Evolutionary conservation across 108 stramenopile genomes (phyloP).

Genomic region (Cyclotella baltica): DNA sequence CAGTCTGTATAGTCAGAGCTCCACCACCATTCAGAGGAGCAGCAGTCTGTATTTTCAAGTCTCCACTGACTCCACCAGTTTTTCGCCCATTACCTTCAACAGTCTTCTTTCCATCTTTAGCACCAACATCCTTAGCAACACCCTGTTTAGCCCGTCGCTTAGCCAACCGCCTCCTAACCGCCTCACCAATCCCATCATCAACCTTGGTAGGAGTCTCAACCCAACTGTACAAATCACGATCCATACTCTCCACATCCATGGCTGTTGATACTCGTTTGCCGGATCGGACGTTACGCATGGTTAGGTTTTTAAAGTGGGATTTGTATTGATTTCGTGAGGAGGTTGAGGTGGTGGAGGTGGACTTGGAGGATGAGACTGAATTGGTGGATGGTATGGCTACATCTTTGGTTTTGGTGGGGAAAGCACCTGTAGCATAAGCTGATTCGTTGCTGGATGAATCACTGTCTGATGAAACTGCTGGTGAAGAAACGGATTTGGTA

Average conservation of each 20-base stretch:
- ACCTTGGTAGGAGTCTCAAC: conserved; percentile 50
- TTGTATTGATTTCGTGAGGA: no score
- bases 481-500: no score
- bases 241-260: conserved; percentile 28
- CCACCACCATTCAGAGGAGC: not conserved
- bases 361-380: no score
- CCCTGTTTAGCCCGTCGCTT: no score
- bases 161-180: not conserved
- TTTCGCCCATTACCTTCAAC: not conserved
- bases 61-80: not conserved
- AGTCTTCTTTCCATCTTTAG: not conserved
- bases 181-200: not conserved
- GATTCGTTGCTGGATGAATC: no score
- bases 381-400: no score
- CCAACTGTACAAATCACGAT: conserved; percentile 34
- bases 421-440: no score
- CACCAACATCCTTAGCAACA: no score
- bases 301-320: conserved; percentile 23
- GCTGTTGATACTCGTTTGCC: conserved; percentile 39
- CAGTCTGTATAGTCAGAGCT: not conserved
- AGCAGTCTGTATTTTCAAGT: not conserved
- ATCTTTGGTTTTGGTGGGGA: no score
- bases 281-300: conserved; percentile 32
- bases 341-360: no score
- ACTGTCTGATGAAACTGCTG: no score